phyloP scores from a whole-genome alignment of 73 alveolate genomes.

The Tetrahymena borealis region DNA sequence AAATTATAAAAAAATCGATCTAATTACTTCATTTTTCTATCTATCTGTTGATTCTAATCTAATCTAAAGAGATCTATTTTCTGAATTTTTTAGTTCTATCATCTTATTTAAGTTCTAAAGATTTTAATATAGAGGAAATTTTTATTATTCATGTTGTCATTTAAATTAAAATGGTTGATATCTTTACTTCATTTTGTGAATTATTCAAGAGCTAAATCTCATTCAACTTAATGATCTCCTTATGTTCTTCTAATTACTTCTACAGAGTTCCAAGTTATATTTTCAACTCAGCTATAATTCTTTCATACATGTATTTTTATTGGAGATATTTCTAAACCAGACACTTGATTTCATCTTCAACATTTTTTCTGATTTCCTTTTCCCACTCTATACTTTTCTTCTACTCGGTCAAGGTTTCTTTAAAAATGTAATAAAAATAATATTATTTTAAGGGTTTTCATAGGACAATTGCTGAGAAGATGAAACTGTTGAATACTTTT shows the following conservation, averaged over 20 bases:
- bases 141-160: not conserved
- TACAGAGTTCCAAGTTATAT: not conserved
- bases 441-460: too few relatives aligned
- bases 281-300: not conserved
- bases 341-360: not conserved
- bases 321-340: not conserved
- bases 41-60: not conserved
- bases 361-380: not conserved
- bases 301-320: not conserved
- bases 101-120: not conserved
- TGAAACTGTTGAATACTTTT: too few relatives aligned
- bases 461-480: too few relatives aligned
- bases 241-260: not conserved
- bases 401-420: not conserved
- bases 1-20: not conserved
- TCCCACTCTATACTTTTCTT: not conserved
- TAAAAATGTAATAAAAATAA: not conserved
- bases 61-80: not conserved
- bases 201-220: not conserved
- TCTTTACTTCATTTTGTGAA: not conserved
- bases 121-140: not conserved
- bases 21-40: not conserved
- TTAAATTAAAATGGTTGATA: not conserved
- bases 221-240: not conserved
- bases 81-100: not conserved